Evolutionary conservation across 345 rosid genomes (phyloP), one percentile per base, ranked within the genome.

Genomic region (Draba incana): DNA sequence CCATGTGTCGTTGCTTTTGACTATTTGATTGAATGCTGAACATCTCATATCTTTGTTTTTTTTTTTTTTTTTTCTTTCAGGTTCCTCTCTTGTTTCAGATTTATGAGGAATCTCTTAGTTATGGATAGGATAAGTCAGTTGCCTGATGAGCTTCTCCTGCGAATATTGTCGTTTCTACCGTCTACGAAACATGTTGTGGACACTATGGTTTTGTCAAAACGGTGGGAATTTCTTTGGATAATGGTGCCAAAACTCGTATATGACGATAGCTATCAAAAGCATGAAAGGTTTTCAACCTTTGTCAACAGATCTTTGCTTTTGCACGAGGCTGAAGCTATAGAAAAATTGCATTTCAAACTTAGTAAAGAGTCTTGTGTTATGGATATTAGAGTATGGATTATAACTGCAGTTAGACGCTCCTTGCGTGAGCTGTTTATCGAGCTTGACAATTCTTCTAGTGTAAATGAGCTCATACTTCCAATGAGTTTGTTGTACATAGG

Each of bases 181-280:
- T 0, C 50, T 0, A 30, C 33, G 4, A 27, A 43, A 27, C 38
- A 59, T n/a, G n/a, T n/a, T 43, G 64, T 59, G 23, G 8, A 8
- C 3, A 59, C 64, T n/a, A 59, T 43, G 64, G 62, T 57, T 23
- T 23, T 57, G 33, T 57, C 62, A 0, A 57, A 39, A 57, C 23
- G 23, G 3, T 59, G 64, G 49, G 3, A 59, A 37, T 9, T 8
- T 8, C 49, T 42, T 41, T 59, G 35, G 64, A 42, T 8, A 23
- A 3, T 42, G 0, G 64, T 42, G 49, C 49, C 37, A n/a, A 59
- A 20, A 24, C 62, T 57, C 12, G 10, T 23, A 0, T 57, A 38
- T 10, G 46, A 38, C 20, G 4, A 57, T 20, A 11, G 23, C 11
- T 53, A 53, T 53, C 38, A 53, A 1, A 23, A 30, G 2, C 30